These are phyloP conservation scores for Tylopilus orsonianus DNA, from an alignment of 1,284 basidiomycete species.

Conservation along the genomic window DNA sequence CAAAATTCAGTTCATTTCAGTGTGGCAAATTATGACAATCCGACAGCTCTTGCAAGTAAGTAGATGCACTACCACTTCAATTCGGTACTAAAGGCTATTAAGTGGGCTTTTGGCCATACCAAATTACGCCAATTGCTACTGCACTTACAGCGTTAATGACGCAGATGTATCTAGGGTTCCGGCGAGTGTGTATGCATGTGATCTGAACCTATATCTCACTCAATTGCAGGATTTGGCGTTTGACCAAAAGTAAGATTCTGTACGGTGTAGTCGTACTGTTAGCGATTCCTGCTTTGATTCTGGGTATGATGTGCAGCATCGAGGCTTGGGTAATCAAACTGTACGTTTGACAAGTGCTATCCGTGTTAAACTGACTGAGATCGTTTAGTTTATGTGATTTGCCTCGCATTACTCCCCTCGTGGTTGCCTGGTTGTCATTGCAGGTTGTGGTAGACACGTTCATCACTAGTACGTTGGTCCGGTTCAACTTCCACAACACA, in stretches of 20 bases:
- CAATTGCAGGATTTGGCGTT: slow-evolving; percentile 20
- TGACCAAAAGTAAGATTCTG: slow-evolving; percentile 39
- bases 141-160: slow-evolving; percentile 43
- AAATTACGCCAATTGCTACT: slow-evolving; percentile 45
- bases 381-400: slow-evolving; percentile 26
- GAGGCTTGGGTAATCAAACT: slow-evolving; percentile 37
- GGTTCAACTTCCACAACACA: background rate
- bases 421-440: slow-evolving; percentile 40
- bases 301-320: slow-evolving; percentile 40
- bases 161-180: slow-evolving; percentile 26
- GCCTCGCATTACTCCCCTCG: slow-evolving; percentile 27
- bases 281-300: slow-evolving; percentile 37
- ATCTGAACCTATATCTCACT: background rate
- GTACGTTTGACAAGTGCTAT: slow-evolving; percentile 30
- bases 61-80: background rate
- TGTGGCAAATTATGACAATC: slow-evolving; percentile 16
- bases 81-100: background rate
- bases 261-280: slow-evolving; percentile 35
- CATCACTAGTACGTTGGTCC: slow-evolving; percentile 37
- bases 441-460: slow-evolving; percentile 41
- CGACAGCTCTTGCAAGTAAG: slow-evolving; percentile 15
- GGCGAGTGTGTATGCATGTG: slow-evolving; percentile 2
- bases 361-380: background rate
- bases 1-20: background rate
- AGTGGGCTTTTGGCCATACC: slow-evolving; percentile 15